Evolutionary conservation across 1,284 basidiomycete genomes (phyloP).

Genomic region (Irpex lacteus): DNA sequence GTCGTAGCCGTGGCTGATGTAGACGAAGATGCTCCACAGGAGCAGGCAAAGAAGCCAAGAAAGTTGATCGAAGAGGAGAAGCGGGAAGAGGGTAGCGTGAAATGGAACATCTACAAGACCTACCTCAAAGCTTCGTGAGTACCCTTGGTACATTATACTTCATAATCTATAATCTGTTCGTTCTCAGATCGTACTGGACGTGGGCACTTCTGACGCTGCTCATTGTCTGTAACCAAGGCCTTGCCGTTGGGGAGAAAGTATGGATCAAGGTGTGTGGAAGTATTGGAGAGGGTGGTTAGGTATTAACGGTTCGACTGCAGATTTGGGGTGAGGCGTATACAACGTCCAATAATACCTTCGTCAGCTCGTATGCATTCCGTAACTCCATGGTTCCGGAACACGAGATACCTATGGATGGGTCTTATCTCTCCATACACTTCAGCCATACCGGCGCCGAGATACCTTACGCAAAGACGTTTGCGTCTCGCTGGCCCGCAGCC

Average conservation of each 20-base stretch:
- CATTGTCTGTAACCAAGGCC: slow-evolving; percentile 46
- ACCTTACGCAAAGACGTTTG: slow-evolving; percentile 31
- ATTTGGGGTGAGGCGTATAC: slow-evolving; percentile 64
- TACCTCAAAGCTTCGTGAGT: slow-evolving; percentile 69
- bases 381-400: slow-evolving; percentile 31
- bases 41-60: slow-evolving; percentile 49
- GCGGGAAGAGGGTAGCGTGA: slow-evolving; percentile 72
- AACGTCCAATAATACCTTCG: slow-evolving; percentile 10
- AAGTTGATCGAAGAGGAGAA: slow-evolving; percentile 72
- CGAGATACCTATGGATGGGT: slow-evolving; percentile 36
- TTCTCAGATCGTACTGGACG: slow-evolving; percentile 59
- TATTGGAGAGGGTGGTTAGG: no score
- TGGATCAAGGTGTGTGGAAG: slow-evolving; percentile 63
- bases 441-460: slow-evolving; percentile 23
- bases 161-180: background rate
- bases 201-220: slow-evolving; percentile 50
- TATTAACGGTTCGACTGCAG: slow-evolving; percentile 25
- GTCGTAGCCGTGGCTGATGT: slow-evolving; percentile 30
- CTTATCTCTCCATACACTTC: slow-evolving; percentile 34
- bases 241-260: slow-evolving; percentile 58
- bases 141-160: background rate
- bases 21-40: slow-evolving; percentile 24
- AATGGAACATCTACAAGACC: slow-evolving; percentile 76
- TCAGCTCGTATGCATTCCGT: slow-evolving; percentile 25
- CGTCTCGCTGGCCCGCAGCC: slow-evolving; percentile 41